phyloP scores from a whole-genome alignment of 768 basidiomycete species.

The Mycena venus region DNA sequence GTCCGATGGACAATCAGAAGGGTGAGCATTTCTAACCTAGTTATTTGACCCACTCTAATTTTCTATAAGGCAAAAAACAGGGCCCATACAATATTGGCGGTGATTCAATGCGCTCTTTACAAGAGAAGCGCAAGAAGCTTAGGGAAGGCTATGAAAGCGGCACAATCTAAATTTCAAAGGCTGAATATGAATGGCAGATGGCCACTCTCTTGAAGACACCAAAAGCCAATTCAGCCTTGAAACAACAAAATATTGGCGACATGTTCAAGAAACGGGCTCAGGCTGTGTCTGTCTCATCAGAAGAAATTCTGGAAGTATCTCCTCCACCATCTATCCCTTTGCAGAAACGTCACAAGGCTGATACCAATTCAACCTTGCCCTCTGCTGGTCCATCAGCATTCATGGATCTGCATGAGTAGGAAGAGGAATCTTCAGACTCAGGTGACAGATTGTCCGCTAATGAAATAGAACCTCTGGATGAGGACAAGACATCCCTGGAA shows the following conservation, averaged over 20 bases:
- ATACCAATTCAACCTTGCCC: too few species aligned
- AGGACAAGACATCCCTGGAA: background rate
- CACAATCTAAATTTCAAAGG: background rate
- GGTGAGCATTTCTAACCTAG: background rate
- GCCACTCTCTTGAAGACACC: background rate
- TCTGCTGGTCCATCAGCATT: too few species aligned
- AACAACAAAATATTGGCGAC: background rate
- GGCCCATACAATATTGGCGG: background rate
- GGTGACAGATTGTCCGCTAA: too few species aligned
- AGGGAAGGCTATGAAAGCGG: background rate
- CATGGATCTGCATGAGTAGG: too few species aligned
- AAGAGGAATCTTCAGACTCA: too few species aligned
- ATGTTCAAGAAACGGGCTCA: too few species aligned
- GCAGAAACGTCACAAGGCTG: too few species aligned
- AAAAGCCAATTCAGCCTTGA: background rate
- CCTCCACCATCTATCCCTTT: too few species aligned
- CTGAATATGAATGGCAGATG: background rate
- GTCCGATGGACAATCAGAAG: background rate
- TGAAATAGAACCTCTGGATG: too few species aligned
- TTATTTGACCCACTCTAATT: background rate
- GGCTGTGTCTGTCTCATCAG: too few species aligned
- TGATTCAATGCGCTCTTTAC: background rate
- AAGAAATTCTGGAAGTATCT: too few species aligned
- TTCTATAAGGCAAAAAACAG: background rate
- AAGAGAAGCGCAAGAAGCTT: slow-evolving; percentile 3